Conservation (phyloP, 1,139 yeast genomes). For the Geotrichum klebahnii region DNA sequence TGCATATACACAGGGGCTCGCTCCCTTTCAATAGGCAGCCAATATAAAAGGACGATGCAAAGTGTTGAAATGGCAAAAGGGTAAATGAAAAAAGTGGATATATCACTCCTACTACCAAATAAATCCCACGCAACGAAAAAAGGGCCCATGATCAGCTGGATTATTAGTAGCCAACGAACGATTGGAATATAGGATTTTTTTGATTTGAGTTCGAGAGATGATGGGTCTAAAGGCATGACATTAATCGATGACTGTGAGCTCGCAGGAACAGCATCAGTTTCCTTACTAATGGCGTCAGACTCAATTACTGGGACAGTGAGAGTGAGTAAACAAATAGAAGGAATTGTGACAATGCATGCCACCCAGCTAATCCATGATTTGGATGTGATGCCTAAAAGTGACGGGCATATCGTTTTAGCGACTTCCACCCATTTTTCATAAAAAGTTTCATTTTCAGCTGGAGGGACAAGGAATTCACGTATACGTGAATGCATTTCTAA, state of each 20-base stretch:
- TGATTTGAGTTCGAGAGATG: too few species aligned
- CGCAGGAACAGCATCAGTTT: slow-evolving; percentile 4
- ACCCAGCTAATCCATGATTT: slow-evolving; percentile 31
- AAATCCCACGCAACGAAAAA: slow-evolving; percentile 18
- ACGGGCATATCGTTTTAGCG: slow-evolving; percentile 31
- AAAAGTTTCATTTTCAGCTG: background rate
- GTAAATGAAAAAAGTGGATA: slow-evolving; percentile 1
- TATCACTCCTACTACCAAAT: slow-evolving; percentile 4
- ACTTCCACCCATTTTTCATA: slow-evolving; percentile 12
- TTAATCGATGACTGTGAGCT: background rate
- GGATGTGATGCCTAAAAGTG: slow-evolving; percentile 26
- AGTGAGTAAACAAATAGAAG: slow-evolving; percentile 46
- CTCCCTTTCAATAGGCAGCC: slow-evolving; percentile 16
- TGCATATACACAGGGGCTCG: slow-evolving; percentile 22
- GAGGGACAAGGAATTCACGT: background rate
- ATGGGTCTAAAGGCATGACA: too few species aligned
- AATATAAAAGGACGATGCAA: slow-evolving; percentile 18
- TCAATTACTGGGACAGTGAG: slow-evolving; percentile 50
- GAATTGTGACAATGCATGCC: slow-evolving; percentile 42
- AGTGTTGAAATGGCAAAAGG: slow-evolving; percentile 12
- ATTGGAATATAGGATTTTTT: slow-evolving; percentile 17
- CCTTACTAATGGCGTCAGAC: slow-evolving; percentile 27
- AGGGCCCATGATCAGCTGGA: slow-evolving; percentile 22
- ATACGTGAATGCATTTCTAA: background rate
- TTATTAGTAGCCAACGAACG: slow-evolving; percentile 17